Evolutionary conservation across 2,329 filamentous ascomycete genomes (phyloP), one percentile per base, ranked within the genome.

Genomic region (Penicillium glabrum): DNA sequence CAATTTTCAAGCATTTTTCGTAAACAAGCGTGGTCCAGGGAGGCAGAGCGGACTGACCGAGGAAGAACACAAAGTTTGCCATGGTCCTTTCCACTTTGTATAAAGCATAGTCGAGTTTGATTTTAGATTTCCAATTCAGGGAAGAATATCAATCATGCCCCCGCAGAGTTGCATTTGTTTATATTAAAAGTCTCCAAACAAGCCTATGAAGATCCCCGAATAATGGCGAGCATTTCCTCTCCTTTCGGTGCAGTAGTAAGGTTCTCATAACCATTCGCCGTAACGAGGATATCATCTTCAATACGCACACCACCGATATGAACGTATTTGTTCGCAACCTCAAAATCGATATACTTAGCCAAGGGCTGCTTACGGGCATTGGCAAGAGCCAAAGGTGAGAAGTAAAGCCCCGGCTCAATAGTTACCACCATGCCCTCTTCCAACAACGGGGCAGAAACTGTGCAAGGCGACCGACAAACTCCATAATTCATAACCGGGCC

Each of bases 191-290:
- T 19, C 14, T 27, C 24, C n/a, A 43, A 27, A n/a, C 16, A 43
- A 24, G 24, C 29, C 53, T 55, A 59, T 41, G 49, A 2, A 56
- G 58, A 64, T 16, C 41, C 57, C 19, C 71, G 69, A 59, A 78
- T 76, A 46, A 77, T 71, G 47, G 73, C 69, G 46, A 78, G 62
- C 69, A 76, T 76, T 51, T 79, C 81, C 3, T 87, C 80, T 54
- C 89, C 86, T 72, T 91, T 92, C 5, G 86, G 82, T 4, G 86
- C 87, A 13, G 84, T 86, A 1, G 89, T 93, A 62, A 93, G 70
- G 70, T 93, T 93, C 68, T 90, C 84, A 59, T 83, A 85, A 6
- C 89, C 89, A 23, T 79, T 79, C 49, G 83, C 80, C 0, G 89
- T 92, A 59, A 93, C 86, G 26, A 91, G 76, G 29, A 93, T 82